phyloP scores from a whole-genome alignment of 805 yeast species.

The Starmerella bacillaris region DNA sequence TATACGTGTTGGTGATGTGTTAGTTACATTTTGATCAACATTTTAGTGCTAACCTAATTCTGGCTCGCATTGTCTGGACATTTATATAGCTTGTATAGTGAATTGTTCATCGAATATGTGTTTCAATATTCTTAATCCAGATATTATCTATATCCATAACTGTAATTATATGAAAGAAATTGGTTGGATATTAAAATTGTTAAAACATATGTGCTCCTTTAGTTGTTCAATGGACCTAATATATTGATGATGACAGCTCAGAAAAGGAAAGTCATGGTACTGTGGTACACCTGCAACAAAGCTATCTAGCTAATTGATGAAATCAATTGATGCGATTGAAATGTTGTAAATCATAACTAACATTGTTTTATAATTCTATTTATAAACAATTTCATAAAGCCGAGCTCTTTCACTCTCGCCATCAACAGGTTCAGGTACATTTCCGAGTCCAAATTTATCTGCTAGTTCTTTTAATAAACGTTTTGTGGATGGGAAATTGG shows the following conservation, averaged over 20 bases:
- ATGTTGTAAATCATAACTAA: background rate
- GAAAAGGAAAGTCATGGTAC: background rate
- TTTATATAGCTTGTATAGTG: too few relatives aligned
- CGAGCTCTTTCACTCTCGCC: constrained; percentile 4
- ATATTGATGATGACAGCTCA: background rate
- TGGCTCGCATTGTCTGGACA: too few relatives aligned
- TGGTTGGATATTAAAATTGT: too few relatives aligned
- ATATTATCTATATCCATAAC: too few relatives aligned
- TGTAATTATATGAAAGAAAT: too few relatives aligned
- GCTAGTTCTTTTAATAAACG: constrained; percentile 6
- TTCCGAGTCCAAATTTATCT: constrained; percentile 3
- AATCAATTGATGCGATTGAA: background rate
- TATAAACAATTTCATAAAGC: constrained; percentile 9
- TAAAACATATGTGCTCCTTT: too few relatives aligned
- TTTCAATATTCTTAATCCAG: too few relatives aligned
- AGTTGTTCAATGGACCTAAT: too few relatives aligned
- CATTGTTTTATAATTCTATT: background rate
- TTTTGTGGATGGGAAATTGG: constrained; percentile 12
- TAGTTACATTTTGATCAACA: too few relatives aligned
- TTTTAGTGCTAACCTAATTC: too few relatives aligned
- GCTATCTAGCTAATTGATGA: constrained; percentile 1
- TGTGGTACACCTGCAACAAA: background rate
- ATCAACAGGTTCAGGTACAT: background rate
- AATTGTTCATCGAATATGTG: too few relatives aligned
- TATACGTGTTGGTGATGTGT: too few relatives aligned